Evolutionary conservation across 169 alveolate genomes (phyloP).

Genomic region (Cyclospora cayetanensis): DNA sequence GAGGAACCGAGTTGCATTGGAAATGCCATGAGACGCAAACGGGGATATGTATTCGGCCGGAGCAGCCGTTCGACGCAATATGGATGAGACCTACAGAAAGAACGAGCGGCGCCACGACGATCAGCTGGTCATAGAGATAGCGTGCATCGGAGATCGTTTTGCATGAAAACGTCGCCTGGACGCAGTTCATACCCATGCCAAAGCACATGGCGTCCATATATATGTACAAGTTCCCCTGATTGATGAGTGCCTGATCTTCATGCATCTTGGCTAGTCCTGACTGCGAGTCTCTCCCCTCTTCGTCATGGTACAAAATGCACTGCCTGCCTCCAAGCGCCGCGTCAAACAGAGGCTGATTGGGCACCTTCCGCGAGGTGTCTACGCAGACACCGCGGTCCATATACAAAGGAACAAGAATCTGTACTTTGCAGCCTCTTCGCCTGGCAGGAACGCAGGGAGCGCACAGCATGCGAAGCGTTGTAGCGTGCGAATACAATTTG

Average conservation of each 20-base stretch:
- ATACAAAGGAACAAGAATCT: conserved; percentile 44
- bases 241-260: too few relatives aligned
- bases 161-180: conserved; percentile 86
- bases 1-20: not conserved
- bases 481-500: not conserved
- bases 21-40: not conserved
- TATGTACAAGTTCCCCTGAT: conserved; percentile 87
- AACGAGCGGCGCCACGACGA: conserved; percentile 92
- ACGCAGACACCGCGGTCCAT: not conserved
- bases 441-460: not conserved
- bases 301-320: not conserved
- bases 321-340: not conserved
- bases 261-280: conserved; percentile 73
- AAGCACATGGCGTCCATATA: conserved; percentile 96
- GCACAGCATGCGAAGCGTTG: not conserved
- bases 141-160: conserved; percentile 79
- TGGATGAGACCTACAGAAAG: conserved; percentile 89
- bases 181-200: conserved; percentile 97
- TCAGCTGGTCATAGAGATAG: conserved; percentile 92
- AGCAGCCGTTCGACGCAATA: not conserved
- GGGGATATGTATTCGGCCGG: not conserved
- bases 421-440: conserved; percentile 64
- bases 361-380: not conserved
- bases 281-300: not conserved
- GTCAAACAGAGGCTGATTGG: not conserved